phyloP scores from a whole-genome alignment of 805 yeast species.

The Kodamaea hsintzibuensis region DNA sequence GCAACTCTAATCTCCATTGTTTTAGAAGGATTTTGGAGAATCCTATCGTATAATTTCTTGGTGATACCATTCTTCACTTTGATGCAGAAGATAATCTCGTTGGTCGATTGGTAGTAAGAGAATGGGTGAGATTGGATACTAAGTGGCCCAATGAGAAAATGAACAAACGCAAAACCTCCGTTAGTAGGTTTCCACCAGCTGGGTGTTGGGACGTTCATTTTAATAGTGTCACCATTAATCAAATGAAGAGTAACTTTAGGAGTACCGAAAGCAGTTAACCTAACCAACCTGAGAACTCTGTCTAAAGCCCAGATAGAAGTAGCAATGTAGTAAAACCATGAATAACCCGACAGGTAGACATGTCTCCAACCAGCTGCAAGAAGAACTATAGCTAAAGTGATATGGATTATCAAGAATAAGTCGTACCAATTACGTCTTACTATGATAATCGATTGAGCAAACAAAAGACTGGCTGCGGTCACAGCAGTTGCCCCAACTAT shows the following conservation, averaged over 20 bases:
- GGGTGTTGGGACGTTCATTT: constrained; percentile 52
- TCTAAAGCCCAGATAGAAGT: constrained; percentile 56
- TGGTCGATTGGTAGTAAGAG: constrained; percentile 48
- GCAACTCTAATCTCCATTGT: constrained; percentile 26
- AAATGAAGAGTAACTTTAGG: constrained; percentile 49
- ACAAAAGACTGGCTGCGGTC: constrained; percentile 29
- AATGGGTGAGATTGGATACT: constrained; percentile 75
- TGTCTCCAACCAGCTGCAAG: constrained; percentile 48
- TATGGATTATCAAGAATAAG: constrained; percentile 34
- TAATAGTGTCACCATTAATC: constrained; percentile 47
- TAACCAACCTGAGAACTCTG: constrained; percentile 38
- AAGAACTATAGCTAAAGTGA: constrained; percentile 37
- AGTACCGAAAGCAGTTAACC: constrained; percentile 44
- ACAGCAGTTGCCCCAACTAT: constrained; percentile 39
- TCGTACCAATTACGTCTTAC: constrained; percentile 41
- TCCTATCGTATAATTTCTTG: constrained; percentile 22
- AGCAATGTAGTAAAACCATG: constrained; percentile 30
- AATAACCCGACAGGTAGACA: constrained; percentile 42
- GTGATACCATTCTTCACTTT: constrained; percentile 59
- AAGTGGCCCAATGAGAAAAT: constrained; percentile 43
- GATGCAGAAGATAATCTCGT: constrained; percentile 47
- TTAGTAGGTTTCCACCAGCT: constrained; percentile 55
- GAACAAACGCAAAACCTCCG: constrained; percentile 64
- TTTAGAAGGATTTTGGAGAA: constrained; percentile 26
- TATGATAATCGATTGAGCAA: constrained; percentile 32